A percentile compares a stretch with the other conserved stretches of the same genome.
Evolutionary conservation across 2,329 filamentous ascomycete genomes (phyloP).

Genomic region (Fonsecaea nubica): DNA sequence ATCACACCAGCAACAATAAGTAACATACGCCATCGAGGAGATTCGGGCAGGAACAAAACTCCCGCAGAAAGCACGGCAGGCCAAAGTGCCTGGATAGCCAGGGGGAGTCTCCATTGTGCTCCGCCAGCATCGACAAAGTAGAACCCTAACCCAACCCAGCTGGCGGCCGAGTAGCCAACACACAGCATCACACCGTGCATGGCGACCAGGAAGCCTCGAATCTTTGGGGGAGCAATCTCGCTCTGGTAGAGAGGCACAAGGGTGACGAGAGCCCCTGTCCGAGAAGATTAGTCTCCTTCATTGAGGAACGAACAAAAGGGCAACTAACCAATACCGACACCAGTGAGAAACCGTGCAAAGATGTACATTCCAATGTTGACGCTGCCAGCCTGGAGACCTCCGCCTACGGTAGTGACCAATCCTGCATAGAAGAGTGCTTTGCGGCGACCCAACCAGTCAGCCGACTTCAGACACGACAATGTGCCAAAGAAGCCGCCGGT

Average conservation of each 20-base stretch:
- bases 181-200: constrained; percentile 32
- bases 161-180: constrained; percentile 27
- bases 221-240: constrained; percentile 31
- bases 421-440: constrained; percentile 45
- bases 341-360: constrained; percentile 28
- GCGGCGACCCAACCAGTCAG: constrained; percentile 17
- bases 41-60: constrained; percentile 45
- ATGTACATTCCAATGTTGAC: constrained; percentile 31
- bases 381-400: constrained; percentile 27
- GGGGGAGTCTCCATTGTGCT: constrained; percentile 31
- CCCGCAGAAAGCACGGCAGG: constrained; percentile 44
- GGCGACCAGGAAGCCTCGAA: constrained; percentile 33
- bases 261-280: constrained; percentile 19
- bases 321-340: constrained; percentile 23
- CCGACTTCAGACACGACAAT: constrained; percentile 40
- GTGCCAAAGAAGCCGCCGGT: constrained; percentile 22
- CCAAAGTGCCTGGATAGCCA: constrained; percentile 30
- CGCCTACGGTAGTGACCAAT: constrained; percentile 31
- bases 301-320: too few relatives aligned
- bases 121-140: constrained; percentile 27
- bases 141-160: constrained; percentile 34
- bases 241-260: constrained; percentile 31
- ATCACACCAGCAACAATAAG: background rate
- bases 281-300: background rate
- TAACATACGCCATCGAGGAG: constrained; percentile 37